Evolutionary conservation across 345 rosid species (phyloP).

Genomic region (Lepidium africanum): DNA sequence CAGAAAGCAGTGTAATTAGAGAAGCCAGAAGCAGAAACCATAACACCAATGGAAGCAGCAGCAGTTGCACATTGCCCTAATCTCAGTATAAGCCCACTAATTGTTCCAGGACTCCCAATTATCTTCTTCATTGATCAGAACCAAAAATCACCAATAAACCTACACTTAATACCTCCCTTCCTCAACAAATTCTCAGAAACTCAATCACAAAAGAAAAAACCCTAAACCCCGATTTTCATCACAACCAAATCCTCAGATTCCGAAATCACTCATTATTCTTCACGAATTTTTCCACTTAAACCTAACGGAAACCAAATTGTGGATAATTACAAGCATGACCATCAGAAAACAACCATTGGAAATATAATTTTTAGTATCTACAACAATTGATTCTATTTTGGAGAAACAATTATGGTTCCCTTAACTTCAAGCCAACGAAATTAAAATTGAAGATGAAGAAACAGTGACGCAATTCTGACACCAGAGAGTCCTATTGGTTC

Average conservation of each 20-base stretch:
- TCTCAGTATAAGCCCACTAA: slow-evolving; percentile 64
- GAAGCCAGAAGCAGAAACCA: slow-evolving; percentile 66
- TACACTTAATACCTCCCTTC: not conserved
- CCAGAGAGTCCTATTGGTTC: not conserved
- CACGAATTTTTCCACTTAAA: not conserved
- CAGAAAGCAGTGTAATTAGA: slow-evolving; percentile 84
- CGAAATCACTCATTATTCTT: not conserved
- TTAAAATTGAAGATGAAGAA: not conserved
- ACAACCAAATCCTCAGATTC: slow-evolving; percentile 1
- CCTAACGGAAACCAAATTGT: not conserved
- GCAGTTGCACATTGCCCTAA: slow-evolving; percentile 65
- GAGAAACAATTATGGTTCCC: slow-evolving; percentile 16
- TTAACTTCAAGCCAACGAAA: slow-evolving; percentile 27
- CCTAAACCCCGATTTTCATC: not conserved
- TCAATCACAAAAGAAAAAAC: not conserved
- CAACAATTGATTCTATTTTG: not conserved
- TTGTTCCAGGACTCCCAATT: slow-evolving; percentile 78
- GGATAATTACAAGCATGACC: not conserved
- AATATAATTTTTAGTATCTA: not conserved
- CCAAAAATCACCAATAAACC: not conserved
- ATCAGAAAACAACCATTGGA: not conserved
- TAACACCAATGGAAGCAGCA: slow-evolving; percentile 69
- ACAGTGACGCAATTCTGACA: slow-evolving; percentile 15
- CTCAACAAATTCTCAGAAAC: not conserved
- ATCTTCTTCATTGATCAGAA: slow-evolving; percentile 49